A percentile compares a stretch with the other conserved stretches of the same genome.
Evolutionary conservation across 129 eudicot species (phyloP).

Genomic region (Dittrichia graveolens): DNA sequence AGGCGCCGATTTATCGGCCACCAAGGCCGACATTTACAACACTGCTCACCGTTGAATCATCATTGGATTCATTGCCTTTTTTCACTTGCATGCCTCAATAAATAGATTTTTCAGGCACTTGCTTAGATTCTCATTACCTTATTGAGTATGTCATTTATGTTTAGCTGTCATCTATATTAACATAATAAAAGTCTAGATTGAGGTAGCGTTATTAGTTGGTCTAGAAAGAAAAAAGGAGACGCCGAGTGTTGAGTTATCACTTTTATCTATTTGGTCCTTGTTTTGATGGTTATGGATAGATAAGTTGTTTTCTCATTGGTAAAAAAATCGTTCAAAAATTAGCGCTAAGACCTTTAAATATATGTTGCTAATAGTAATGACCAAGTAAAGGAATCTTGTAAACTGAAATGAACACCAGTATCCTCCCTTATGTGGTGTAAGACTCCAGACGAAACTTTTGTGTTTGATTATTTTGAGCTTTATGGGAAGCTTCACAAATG

Average conservation of each 20-base stretch:
- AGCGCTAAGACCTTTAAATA: neutral
- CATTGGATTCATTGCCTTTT: neutral
- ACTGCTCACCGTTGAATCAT: too few relatives aligned
- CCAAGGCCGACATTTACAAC: too few relatives aligned
- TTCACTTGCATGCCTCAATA: constrained; percentile 13
- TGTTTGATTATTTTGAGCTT: neutral
- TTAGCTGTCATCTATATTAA: neutral
- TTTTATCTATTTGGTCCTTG: neutral
- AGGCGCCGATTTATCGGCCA: too few relatives aligned
- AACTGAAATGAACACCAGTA: neutral
- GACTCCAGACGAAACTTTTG: too few relatives aligned
- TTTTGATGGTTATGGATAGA: neutral
- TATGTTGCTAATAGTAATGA: neutral
- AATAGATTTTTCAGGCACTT: neutral
- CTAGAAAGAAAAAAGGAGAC: too few relatives aligned
- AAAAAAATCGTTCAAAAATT: neutral
- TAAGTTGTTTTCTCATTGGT: neutral
- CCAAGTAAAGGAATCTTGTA: neutral
- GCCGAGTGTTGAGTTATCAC: neutral
- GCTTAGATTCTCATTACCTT: neutral
- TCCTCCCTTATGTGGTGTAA: too few relatives aligned
- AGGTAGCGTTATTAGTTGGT: neutral
- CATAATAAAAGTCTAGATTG: neutral
- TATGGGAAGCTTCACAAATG: constrained; percentile 1
- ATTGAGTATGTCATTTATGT: neutral